Evolutionary conservation across 768 basidiomycete species (phyloP), one percentile per base, ranked within the genome.

Genomic region (Tricholoma saponaceum): DNA sequence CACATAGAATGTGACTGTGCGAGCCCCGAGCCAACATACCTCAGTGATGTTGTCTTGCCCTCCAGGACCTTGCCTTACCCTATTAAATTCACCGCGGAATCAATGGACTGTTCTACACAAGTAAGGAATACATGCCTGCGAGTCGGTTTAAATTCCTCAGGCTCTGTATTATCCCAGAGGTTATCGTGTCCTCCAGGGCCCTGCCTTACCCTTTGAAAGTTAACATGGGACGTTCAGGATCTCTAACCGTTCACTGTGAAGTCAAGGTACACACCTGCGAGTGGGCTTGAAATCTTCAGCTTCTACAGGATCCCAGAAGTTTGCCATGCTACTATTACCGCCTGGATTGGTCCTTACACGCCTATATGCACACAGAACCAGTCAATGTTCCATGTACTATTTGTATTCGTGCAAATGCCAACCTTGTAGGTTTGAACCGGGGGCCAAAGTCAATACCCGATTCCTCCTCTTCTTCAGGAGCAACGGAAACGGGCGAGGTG

Each of bases 41-140:
- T 66, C 70, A 60, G 64, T 74, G 51, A 89, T 83, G 65, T 75
- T 82, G 66, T 89, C 87, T 51, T 77, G 67, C 23, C 87, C 87
- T 63, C 87, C 87, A 30, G 87, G 87, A 46, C 77, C 79, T 69
- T 89, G 79, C 58, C 86, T 77, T 26, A 89, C 87, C 56, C 87
- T 89, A 51, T n/a, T 3, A 49, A 20, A 54, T 47, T n/a, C 46
- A 18, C 14, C 41, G 55, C 32, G 10, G 41, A 26, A 28, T 5
- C 8, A 37, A 22, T 5, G 57, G 52, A 51, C 28, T 9, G n/a
- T 30, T 18, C 5, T 5, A 28, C 7, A n/a, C 6, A 30, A 14
- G 1, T n/a, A 18, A 12, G 8, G 33, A 39, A 25, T 7, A 67
- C 73, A 22, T 69, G 85, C 88, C 83, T 80, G 64, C 89, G 84